Conservation (phyloP, 371 early-diverging fungal species). For the Haplosporangium sp. region DNA sequence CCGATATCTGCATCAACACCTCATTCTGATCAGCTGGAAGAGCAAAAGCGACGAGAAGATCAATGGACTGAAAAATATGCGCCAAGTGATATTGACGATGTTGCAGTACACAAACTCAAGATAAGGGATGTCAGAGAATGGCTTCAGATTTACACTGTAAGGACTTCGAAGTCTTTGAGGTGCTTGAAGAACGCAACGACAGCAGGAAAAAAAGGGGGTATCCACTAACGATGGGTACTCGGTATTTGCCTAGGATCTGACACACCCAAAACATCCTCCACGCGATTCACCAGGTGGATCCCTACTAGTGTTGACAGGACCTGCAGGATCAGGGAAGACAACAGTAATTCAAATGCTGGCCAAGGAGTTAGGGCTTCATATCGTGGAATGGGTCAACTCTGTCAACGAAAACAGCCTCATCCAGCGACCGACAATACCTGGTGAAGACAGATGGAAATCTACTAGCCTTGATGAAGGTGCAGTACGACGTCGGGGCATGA, state of each 20-base stretch:
- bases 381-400: slow-evolving; percentile 82
- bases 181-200: neutral
- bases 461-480: slow-evolving; percentile 42
- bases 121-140: slow-evolving; percentile 66
- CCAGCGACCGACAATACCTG: slow-evolving; percentile 29
- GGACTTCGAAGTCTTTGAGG: neutral
- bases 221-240: too few relatives aligned
- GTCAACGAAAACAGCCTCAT: slow-evolving; percentile 53
- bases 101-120: slow-evolving; percentile 68
- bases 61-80: slow-evolving; percentile 48
- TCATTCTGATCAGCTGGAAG: neutral
- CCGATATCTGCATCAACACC: neutral
- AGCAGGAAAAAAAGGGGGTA: too few relatives aligned
- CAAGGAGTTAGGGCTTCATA: slow-evolving; percentile 62
- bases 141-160: slow-evolving; percentile 58
- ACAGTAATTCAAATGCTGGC: slow-evolving; percentile 68
- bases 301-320: slow-evolving; percentile 75
- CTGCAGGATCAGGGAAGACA: slow-evolving; percentile 81
- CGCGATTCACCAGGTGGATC: slow-evolving; percentile 23
- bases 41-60: slow-evolving; percentile 8
- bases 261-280: neutral
- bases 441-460: slow-evolving; percentile 16
- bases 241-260: too few relatives aligned
- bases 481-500: neutral
- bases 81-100: slow-evolving; percentile 51